These are phyloP conservation scores for Fusarium sp. DNA, from an alignment of 2,329 filamentous ascomycete species.

Conservation along the genomic window DNA sequence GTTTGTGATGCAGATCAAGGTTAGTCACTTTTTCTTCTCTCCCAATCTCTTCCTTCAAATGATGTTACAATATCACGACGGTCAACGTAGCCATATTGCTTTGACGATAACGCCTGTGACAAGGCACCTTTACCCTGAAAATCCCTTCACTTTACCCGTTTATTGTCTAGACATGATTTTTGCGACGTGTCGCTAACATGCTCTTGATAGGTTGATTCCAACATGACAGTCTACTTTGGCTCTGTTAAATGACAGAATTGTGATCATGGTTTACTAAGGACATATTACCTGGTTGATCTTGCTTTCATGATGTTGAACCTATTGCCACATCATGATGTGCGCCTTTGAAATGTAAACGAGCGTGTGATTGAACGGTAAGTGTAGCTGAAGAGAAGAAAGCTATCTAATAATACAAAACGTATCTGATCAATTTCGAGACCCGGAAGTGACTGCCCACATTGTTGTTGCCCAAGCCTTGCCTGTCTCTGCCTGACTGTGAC, in stretches of 20 bases:
- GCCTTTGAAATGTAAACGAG: neutral
- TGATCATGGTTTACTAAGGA: neutral
- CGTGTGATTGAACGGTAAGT: conserved; percentile 12
- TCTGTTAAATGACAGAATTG: neutral
- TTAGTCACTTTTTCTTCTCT: conserved; percentile 41
- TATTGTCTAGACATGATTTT: neutral
- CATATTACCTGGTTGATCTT: neutral
- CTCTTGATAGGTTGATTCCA: neutral
- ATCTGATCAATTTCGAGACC: conserved; percentile 21
- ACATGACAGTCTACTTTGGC: neutral
- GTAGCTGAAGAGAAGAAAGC: neutral
- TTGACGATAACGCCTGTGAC: conserved; percentile 62
- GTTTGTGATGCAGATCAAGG: conserved; percentile 22
- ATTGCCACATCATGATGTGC: neutral
- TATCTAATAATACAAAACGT: conserved; percentile 34
- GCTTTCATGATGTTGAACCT: neutral
- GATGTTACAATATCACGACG: conserved; percentile 62
- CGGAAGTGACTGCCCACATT: conserved; percentile 3
- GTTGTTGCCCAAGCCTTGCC: neutral
- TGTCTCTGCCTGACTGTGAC: neutral
- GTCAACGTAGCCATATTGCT: conserved; percentile 62
- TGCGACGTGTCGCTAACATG: conserved; percentile 25
- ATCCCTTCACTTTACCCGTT: neutral
- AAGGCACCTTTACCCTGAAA: conserved; percentile 51
- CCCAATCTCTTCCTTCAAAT: conserved; percentile 44